phyloP scores from a whole-genome alignment of 805 yeast species.

The Candida chilensis region DNA sequence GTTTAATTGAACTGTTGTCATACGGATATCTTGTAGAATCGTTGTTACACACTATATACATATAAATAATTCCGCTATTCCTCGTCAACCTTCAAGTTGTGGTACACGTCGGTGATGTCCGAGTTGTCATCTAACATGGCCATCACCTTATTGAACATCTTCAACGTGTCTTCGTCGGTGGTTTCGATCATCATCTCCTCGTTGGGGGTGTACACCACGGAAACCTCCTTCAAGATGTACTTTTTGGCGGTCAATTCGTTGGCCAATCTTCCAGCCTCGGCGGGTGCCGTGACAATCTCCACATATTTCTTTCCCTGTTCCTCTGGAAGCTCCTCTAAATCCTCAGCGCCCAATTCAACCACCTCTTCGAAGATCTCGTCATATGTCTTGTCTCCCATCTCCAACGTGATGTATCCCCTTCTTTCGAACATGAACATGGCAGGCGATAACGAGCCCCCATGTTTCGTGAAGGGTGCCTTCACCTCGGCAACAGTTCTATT shows the following conservation, averaged over 20 bases:
- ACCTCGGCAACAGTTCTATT: slow-evolving; percentile 72
- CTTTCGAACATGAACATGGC: slow-evolving; percentile 70
- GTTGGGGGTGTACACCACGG: slow-evolving; percentile 58
- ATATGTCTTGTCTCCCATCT: slow-evolving; percentile 24
- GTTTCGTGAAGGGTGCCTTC: slow-evolving; percentile 65
- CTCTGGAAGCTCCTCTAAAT: slow-evolving; percentile 48
- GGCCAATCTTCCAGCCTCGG: slow-evolving; percentile 28
- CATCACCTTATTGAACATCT: slow-evolving; percentile 48
- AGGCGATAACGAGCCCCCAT: slow-evolving; percentile 66
- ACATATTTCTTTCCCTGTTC: slow-evolving; percentile 29
- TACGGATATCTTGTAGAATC: too few species aligned
- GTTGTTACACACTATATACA: slow-evolving; percentile 1
- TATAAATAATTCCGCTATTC: slow-evolving; percentile 1
- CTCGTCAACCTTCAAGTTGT: slow-evolving; percentile 41
- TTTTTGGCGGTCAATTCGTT: slow-evolving; percentile 39
- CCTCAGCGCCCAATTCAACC: slow-evolving; percentile 74
- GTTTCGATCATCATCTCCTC: slow-evolving; percentile 50
- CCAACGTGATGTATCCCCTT: slow-evolving; percentile 63
- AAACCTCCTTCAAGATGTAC: slow-evolving; percentile 61
- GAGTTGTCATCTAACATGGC: slow-evolving; percentile 64
- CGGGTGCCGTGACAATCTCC: slow-evolving; percentile 17
- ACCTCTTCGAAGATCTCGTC: slow-evolving; percentile 71
- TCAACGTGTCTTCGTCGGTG: slow-evolving; percentile 39
- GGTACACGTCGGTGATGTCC: slow-evolving; percentile 75
- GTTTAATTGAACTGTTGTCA: too few species aligned